A percentile compares a stretch with the other conserved stretches of the same genome.
Evolutionary conservation across 1,139 yeast genomes (phyloP).

Genomic region (Magnusiomyces clavatus): DNA sequence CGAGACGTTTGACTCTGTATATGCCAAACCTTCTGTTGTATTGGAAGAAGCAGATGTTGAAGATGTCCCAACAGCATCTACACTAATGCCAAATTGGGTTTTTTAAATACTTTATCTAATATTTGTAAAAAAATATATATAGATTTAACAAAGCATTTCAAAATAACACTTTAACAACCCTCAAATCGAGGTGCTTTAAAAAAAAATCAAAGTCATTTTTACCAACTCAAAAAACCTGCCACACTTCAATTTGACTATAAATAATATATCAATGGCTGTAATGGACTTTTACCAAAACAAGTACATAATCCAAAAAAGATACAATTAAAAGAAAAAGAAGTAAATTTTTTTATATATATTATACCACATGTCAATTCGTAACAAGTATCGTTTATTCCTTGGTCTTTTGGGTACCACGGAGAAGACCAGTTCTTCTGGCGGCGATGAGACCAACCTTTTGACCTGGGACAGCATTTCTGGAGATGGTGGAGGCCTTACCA

Average conservation of each 20-base stretch:
- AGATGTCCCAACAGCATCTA: conserved; percentile 8
- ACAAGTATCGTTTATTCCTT: conserved; percentile 48
- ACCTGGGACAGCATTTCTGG: conserved; percentile 99
- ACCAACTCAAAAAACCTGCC: no score
- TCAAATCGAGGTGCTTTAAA: no score
- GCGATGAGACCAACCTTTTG: conserved; percentile 99
- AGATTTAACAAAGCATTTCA: neutral
- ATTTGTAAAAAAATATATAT: neutral
- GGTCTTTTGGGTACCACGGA: conserved; percentile 99
- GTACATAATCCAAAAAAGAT: neutral
- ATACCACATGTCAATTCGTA: conserved; percentile 1
- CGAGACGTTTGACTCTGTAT: conserved; percentile 47
- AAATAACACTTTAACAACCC: no score
- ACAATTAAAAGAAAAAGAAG: neutral
- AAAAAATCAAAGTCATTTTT: no score
- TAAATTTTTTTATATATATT: conserved; percentile 1
- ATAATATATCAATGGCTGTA: no score
- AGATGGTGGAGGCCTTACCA: conserved; percentile 99
- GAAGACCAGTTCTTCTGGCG: conserved; percentile 99
- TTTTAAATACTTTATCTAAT: neutral
- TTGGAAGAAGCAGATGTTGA: neutral
- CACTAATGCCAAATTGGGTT: conserved; percentile 14
- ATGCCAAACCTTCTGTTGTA: conserved; percentile 17
- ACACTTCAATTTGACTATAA: no score
- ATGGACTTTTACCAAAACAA: neutral